A percentile compares a stretch with the other conserved stretches of the same genome.
These are phyloP conservation scores for Diaporthe sp. DNA, from an alignment of 2,329 filamentous ascomycete species.

Conservation along the genomic window DNA sequence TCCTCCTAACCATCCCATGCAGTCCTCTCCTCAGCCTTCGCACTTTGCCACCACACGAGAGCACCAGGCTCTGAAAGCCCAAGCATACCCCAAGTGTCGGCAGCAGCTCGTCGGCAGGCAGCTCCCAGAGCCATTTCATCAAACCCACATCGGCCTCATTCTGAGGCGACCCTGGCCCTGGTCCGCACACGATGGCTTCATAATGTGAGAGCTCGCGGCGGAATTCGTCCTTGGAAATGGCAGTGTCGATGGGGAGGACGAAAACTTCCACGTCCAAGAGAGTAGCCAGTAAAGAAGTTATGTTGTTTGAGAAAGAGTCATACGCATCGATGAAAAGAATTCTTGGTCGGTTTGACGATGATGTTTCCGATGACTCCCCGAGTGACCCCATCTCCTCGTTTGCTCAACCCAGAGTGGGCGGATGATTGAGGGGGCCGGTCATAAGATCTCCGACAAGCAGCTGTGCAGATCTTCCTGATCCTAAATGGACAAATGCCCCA, in stretches of 20 bases:
- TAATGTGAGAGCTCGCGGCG: constrained; percentile 68
- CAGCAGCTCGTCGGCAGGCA: constrained; percentile 67
- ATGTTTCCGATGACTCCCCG: constrained; percentile 13
- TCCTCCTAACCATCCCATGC: constrained; percentile 81
- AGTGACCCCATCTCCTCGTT: constrained; percentile 28
- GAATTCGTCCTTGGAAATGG: constrained; percentile 58
- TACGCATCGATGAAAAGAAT: constrained; percentile 95
- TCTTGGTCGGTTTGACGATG: constrained; percentile 20
- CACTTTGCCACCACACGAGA: constrained; percentile 74
- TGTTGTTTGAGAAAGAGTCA: constrained; percentile 97
- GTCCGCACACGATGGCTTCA: constrained; percentile 89
- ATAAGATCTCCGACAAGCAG: neutral
- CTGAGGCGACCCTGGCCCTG: constrained; percentile 86
- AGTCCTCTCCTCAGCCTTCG: constrained; percentile 76
- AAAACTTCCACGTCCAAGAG: constrained; percentile 75
- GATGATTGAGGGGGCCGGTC: neutral
- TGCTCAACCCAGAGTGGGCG: neutral
- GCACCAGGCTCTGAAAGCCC: constrained; percentile 85
- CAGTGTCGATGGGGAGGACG: constrained; percentile 78
- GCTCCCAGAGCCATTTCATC: constrained; percentile 79
- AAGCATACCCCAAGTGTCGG: constrained; percentile 91
- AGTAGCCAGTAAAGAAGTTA: constrained; percentile 82
- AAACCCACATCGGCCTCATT: constrained; percentile 82
- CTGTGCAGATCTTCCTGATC: neutral
- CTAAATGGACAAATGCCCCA: neutral